Conservation (phyloP, 805 yeast genomes). For the Priceomyces haplophilus region DNA sequence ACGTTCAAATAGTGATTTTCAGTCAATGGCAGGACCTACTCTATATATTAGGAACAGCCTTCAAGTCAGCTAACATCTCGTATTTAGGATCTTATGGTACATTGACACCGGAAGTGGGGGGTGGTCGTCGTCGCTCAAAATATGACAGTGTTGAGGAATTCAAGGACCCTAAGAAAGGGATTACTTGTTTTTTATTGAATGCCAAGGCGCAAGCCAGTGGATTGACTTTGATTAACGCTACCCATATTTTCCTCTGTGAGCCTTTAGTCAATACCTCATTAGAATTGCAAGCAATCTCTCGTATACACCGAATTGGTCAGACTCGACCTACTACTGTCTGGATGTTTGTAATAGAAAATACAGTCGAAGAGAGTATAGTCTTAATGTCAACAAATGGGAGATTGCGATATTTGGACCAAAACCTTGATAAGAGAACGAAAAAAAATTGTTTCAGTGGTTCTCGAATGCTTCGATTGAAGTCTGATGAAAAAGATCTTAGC, state of each 20-base stretch:
- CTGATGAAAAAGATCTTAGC: constrained; percentile 33
- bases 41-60: constrained; percentile 61
- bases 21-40: constrained; percentile 87
- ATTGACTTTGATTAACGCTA: constrained; percentile 84
- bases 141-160: constrained; percentile 53
- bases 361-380: constrained; percentile 88
- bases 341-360: constrained; percentile 80
- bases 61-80: constrained; percentile 54
- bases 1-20: constrained; percentile 78
- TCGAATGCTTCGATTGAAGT: constrained; percentile 9
- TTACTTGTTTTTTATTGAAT: constrained; percentile 84
- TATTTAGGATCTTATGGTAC: constrained; percentile 54
- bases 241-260: constrained; percentile 88
- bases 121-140: constrained; percentile 25
- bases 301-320: constrained; percentile 94
- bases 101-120: constrained; percentile 28
- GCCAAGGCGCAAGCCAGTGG: constrained; percentile 91
- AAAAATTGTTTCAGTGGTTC: constrained; percentile 5
- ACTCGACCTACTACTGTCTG: constrained; percentile 77
- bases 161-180: constrained; percentile 50
- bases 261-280: constrained; percentile 85
- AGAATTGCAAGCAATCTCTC: constrained; percentile 87
- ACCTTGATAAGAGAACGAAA: constrained; percentile 7
- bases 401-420: constrained; percentile 34
- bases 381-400: constrained; percentile 63